Evolutionary conservation across 495 filamentous ascomycete species (phyloP), one percentile per base, ranked within the genome.

Genomic region (Amniculicola lignicola): DNA sequence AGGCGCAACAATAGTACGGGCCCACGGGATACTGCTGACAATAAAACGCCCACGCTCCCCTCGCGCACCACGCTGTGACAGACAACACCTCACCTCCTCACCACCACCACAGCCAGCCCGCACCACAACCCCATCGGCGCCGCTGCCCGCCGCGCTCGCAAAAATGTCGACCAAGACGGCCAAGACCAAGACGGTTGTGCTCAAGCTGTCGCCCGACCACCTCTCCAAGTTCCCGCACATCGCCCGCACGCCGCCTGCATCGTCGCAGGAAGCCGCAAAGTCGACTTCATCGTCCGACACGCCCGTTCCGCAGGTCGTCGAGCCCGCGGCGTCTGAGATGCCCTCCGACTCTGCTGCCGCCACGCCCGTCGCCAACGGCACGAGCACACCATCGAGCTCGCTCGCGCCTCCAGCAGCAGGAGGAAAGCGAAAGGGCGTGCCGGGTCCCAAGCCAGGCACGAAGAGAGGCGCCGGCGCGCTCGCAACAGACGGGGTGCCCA

Each of bases 351-450:
- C 77, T 49, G 72, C 74, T 52, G 73, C 77, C 58, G 77, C 75
- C 43, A 81, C 75, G 44, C 76, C 72, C 22, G 65, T 74, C 36
- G 65, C 74, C 39, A 80, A 82, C 33, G 79, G 74, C 35, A 70
- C 71, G 74, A 79, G 59, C 73, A 73, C 42, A 28, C 52, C 50
- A 75, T 79, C 33, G 73, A 73, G 59, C 77, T 73, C 57, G 75
- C 72, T 53, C 66, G 77, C 50, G 70, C 74, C 46, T 74, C 81
- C 38, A 75, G 75, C 44, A 74, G 81, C 37, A 75, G 76, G 29
- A 64, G 72, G 35, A 77, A 81, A 70, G 78, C 85, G 74, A 81
- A 88, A 77, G 74, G 83, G 59, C 68, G 78, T 61, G 25, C 71
- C 77, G 2, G 79, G 77, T 27, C 74, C 77, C 14, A 84, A 81